Evolutionary conservation across 768 basidiomycete genomes (phyloP).

Genomic region (Serendipita sp.): DNA sequence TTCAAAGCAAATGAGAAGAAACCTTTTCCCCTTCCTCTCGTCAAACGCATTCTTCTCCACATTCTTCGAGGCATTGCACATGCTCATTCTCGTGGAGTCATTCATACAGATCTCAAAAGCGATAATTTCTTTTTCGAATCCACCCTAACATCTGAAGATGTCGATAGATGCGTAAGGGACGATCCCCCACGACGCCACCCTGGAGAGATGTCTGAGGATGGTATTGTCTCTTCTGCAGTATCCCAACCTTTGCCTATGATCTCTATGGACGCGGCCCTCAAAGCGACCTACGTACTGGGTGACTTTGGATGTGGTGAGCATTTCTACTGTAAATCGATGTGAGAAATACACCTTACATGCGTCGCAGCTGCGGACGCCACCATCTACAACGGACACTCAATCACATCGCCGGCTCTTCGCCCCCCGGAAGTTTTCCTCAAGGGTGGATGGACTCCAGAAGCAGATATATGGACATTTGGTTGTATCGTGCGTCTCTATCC

Average conservation of each 20-base stretch:
- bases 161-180: neutral
- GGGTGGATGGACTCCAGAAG: neutral
- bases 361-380: no score
- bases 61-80: no score
- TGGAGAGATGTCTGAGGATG: neutral
- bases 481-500: conserved; percentile 10
- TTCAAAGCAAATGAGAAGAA: neutral
- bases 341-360: no score
- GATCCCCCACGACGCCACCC: conserved; percentile 6
- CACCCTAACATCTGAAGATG: no score
- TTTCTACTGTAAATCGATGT: neutral
- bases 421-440: no score
- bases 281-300: neutral
- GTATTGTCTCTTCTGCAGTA: neutral
- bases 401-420: no score
- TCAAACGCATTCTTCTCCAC: no score
- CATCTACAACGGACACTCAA: no score
- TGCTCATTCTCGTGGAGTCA: no score
- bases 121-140: no score
- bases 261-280: conserved; percentile 4
- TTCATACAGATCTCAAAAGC: no score
- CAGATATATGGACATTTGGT: conserved; percentile 13
- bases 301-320: conserved; percentile 10
- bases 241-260: conserved; percentile 3
- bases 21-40: no score